Evolutionary conservation across 352 stramenopile species (phyloP), one percentile per base, ranked within the genome.

Genomic region (Phytopythium vexans): DNA sequence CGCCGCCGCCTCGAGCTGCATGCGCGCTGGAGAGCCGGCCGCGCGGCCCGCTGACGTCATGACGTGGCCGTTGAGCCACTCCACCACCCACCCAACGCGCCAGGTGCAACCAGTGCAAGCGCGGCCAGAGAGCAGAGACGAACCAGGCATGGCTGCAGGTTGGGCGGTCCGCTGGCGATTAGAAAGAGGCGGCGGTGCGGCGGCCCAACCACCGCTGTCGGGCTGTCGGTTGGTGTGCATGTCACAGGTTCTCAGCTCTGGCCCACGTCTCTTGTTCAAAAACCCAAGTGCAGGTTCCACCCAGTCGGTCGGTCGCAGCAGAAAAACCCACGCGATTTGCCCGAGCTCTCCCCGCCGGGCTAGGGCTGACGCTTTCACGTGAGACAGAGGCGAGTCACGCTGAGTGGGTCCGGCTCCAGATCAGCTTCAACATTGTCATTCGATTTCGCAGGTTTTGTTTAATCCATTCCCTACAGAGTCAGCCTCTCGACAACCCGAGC

Each of bases 311-410:
- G 21, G 21, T 27, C 15, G 14, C 41, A 31, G 27, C 9, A 31
- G 42, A 48, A 37, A 48, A 48, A 48, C 42, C 42, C 42, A 8
- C 2, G 11, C 15, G 42, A 48, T 48, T 48, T 48, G 42, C 41
- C 14, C 15, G 27, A 9, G 36, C 42, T 48, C 21, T 48, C 42
- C 21, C 6, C 27, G 21, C 42, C 5, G 10, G 42, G 4, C 9
- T 21, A 48, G 27, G 42, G 41, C n/a, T 21, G 42, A 9, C 21
- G 7, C 39, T 6, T 6, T 44, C 40, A 37, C 3, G 8, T 48
- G 42, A 48, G 42, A 37, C 42, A 48, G 42, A 37, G 42, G 27
- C 42, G 21, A 27, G 21, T 27, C 21, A 27, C 21, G 21, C 21
- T 27, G 21, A 27, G 21, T 27, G 21, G 21, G 21, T 27, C 21